Evolutionary conservation across 345 rosid genomes (phyloP).

Genomic region (Salix viminalis): DNA sequence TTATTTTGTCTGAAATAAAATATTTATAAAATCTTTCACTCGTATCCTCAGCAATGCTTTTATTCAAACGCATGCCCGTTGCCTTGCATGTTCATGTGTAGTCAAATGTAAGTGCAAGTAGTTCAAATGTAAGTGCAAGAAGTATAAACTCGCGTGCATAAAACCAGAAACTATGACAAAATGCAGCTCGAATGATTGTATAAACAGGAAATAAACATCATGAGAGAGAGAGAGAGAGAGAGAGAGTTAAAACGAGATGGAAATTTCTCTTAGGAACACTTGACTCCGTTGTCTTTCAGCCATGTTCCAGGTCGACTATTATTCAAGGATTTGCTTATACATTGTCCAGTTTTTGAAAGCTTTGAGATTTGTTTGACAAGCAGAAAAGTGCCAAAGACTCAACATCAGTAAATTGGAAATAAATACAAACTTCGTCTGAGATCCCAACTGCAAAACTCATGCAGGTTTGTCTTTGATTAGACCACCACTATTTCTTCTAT

Average conservation of each 20-base stretch:
- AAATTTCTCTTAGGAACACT: slow-evolving; percentile 17
- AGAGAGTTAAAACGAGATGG: background rate
- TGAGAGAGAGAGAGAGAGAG: background rate
- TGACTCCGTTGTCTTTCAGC: slow-evolving; percentile 22
- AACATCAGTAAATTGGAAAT: slow-evolving; percentile 15
- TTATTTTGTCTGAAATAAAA: too few relatives aligned
- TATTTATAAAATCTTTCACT: background rate
- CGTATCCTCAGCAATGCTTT: background rate
- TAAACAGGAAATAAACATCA: background rate
- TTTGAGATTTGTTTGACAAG: slow-evolving; percentile 11
- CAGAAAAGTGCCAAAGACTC: slow-evolving; percentile 28
- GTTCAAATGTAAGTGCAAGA: background rate
- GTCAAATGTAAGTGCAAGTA: background rate
- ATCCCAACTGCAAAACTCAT: slow-evolving; percentile 13
- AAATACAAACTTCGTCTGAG: slow-evolving; percentile 23
- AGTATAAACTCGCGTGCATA: too few relatives aligned
- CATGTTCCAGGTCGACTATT: slow-evolving; percentile 29
- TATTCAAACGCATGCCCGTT: background rate
- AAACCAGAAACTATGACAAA: background rate
- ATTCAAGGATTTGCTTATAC: slow-evolving; percentile 35
- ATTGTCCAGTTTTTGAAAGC: slow-evolving; percentile 15
- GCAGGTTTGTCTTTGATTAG: slow-evolving; percentile 13
- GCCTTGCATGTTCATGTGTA: background rate
- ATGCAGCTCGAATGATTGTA: background rate
- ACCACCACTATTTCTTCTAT: slow-evolving; percentile 19